Base-by-base conservation (phyloP, 2,329 filamentous ascomycete species). In the Ophiostoma perfectum region DNA sequence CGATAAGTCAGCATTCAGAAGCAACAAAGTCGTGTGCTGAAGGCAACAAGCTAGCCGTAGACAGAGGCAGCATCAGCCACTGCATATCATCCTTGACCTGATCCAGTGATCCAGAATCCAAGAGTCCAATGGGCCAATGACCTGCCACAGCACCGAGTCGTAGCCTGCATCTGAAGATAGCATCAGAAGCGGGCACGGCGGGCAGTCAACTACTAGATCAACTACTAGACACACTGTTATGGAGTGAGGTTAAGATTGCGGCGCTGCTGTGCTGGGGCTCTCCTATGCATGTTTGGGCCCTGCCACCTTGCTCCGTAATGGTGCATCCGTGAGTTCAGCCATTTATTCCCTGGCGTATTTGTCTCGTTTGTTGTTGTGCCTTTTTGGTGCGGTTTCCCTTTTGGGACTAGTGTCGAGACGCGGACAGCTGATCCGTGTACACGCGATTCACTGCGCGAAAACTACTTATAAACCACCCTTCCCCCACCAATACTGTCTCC, bases 401-500 rank as follows among this genome's bases (percentile, higher is more conserved):
- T 78, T 72, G 55, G 75, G 76, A 75, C 72, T 78, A 78, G 76
- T 72, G 66, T 64, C 69, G 67, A 42, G 49, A 45, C 67, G 44
- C 67, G 68, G 66, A 69, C 73, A 74, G 75, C 81, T 84, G 82
- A 84, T 84, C 81, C 79, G 81, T 80, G 79, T 81, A 80, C 78
- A 77, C 75, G 76, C 77, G 76, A 74, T 72, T 72, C 73, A 76
- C 77, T 77, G 74, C 74, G 75, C 79, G 78, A 82, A 84, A 84
- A 84, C 79, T 85, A 85, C 82, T 84, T 85, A 84, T 84, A 76
- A 78, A 77, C 76, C 77, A 77, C 72, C 74, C 78, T 78, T 27
- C 81, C 83, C 81, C 76, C 80, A 77, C 76, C 72, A 76, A 64
- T 77, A 74, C 55, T 74, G 72, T 72, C 75, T 75, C 9, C 64